phyloP scores from a whole-genome alignment of 1,139 yeast genomes.

The Debaryomycetaceae sp. region DNA sequence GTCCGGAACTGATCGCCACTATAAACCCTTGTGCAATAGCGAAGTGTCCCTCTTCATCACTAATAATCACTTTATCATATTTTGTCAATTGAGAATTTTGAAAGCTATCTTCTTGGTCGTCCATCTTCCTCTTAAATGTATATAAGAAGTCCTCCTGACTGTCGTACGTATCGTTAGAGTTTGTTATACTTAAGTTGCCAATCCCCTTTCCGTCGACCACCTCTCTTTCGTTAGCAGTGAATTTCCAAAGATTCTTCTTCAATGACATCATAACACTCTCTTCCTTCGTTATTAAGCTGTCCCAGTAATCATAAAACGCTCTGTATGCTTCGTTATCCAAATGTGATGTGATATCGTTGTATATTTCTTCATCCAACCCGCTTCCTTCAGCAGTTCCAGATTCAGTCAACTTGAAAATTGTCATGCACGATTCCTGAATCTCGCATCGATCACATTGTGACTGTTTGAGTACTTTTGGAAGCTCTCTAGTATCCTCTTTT shows the following conservation, averaged over 20 bases:
- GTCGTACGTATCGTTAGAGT: slow-evolving; percentile 22
- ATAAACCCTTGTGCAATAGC: slow-evolving; percentile 67
- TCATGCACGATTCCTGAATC: slow-evolving; percentile 62
- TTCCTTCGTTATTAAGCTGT: slow-evolving; percentile 66
- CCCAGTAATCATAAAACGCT: slow-evolving; percentile 70
- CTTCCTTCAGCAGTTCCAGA: slow-evolving; percentile 48
- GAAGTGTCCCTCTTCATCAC: slow-evolving; percentile 80
- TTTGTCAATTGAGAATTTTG: slow-evolving; percentile 43
- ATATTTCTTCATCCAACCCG: slow-evolving; percentile 47
- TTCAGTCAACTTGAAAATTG: slow-evolving; percentile 58
- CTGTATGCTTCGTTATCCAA: slow-evolving; percentile 39
- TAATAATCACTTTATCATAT: slow-evolving; percentile 61
- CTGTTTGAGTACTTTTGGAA: slow-evolving; percentile 60
- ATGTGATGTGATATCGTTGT: slow-evolving; percentile 48
- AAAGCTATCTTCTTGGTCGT: slow-evolving; percentile 14
- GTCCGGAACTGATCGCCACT: slow-evolving; percentile 33
- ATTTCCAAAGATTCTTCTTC: slow-evolving; percentile 67
- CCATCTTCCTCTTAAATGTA: slow-evolving; percentile 39
- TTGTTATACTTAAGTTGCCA: slow-evolving; percentile 40
- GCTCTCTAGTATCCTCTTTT: slow-evolving; percentile 42
- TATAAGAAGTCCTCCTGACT: slow-evolving; percentile 35
- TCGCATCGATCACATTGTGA: slow-evolving; percentile 69
- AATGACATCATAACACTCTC: slow-evolving; percentile 55
- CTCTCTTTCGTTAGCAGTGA: slow-evolving; percentile 62
- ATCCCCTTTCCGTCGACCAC: slow-evolving; percentile 55